phyloP scores from a whole-genome alignment of 2,329 filamentous ascomycete species.

The Aspergillus phoenicis region DNA sequence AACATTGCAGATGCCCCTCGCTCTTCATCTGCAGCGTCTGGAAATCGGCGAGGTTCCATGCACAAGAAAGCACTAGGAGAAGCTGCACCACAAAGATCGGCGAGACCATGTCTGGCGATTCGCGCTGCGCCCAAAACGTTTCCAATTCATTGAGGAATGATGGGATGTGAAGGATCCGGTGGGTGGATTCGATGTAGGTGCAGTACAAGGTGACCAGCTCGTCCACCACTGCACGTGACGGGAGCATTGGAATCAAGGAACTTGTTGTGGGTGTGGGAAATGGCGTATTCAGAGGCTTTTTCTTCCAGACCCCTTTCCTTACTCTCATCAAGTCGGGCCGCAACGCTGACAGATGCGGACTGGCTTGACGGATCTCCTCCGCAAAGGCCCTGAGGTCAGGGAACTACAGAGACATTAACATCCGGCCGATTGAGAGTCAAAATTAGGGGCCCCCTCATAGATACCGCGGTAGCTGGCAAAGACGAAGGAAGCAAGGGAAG shows the following conservation, averaged over 20 bases:
- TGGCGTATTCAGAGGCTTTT: conserved; percentile 31
- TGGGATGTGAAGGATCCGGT: conserved; percentile 45
- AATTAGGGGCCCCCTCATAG: too few relatives aligned
- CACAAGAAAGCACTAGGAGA: conserved; percentile 41
- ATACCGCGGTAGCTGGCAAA: neutral
- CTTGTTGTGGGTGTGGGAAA: conserved; percentile 33
- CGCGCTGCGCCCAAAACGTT: conserved; percentile 36
- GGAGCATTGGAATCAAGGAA: conserved; percentile 38
- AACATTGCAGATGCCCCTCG: conserved; percentile 30
- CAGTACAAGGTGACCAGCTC: conserved; percentile 43
- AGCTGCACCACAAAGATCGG: conserved; percentile 40
- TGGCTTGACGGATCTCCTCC: conserved; percentile 40
- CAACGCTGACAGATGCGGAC: conserved; percentile 38
- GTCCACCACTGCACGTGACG: conserved; percentile 39
- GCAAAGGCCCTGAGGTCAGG: conserved; percentile 41
- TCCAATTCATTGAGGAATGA: conserved; percentile 44
- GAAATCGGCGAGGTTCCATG: conserved; percentile 41
- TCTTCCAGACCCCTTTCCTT: conserved; percentile 36
- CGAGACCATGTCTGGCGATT: conserved; percentile 30
- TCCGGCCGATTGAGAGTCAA: neutral
- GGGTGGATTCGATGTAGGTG: conserved; percentile 42
- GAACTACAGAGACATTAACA: conserved; percentile 35
- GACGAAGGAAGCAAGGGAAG: neutral
- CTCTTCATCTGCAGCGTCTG: conserved; percentile 33
- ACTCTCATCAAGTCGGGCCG: conserved; percentile 38